phyloP scores from a whole-genome alignment of 768 basidiomycete genomes.

The Podaxis pistillaris region DNA sequence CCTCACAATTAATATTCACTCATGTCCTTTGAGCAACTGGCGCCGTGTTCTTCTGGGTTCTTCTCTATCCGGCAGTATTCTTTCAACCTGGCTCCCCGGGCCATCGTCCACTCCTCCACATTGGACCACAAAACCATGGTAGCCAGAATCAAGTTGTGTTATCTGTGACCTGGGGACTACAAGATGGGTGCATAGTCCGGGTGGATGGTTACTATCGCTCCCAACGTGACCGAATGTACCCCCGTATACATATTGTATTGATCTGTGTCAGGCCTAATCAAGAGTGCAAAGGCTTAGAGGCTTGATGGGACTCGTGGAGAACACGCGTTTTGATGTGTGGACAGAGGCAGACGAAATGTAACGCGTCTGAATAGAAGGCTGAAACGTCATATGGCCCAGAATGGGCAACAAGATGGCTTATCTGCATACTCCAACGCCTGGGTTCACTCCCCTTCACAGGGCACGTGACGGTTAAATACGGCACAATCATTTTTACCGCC shows the following conservation, averaged over 20 bases:
- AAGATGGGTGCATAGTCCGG: no score
- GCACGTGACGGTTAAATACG: conserved; percentile 14
- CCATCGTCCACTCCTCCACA: conserved; percentile 4
- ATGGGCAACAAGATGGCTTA: not conserved
- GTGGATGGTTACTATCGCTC: no score
- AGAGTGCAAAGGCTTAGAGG: not conserved
- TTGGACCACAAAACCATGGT: not conserved
- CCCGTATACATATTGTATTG: not conserved
- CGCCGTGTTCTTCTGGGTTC: not conserved
- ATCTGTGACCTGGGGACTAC: conserved; percentile 15
- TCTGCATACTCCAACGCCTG: not conserved
- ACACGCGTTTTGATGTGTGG: conserved; percentile 10
- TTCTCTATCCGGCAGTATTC: conserved; percentile 31
- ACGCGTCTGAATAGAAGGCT: not conserved
- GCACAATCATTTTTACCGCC: conserved; percentile 5
- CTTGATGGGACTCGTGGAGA: not conserved
- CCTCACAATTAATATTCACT: not conserved
- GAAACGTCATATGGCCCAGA: conserved; percentile 5
- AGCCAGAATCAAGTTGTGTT: conserved; percentile 19
- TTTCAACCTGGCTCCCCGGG: conserved; percentile 39
- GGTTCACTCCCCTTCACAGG: not conserved
- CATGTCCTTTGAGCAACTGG: conserved; percentile 21
- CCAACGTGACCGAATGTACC: no score
- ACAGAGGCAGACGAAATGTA: not conserved
- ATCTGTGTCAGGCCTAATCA: not conserved